Percentiles rank a stretch among this genome's conserved stretches.
These are phyloP conservation scores for Atkinsonella texensis DNA, from an alignment of 2,329 filamentous ascomycete genomes.

Conservation along the genomic window DNA sequence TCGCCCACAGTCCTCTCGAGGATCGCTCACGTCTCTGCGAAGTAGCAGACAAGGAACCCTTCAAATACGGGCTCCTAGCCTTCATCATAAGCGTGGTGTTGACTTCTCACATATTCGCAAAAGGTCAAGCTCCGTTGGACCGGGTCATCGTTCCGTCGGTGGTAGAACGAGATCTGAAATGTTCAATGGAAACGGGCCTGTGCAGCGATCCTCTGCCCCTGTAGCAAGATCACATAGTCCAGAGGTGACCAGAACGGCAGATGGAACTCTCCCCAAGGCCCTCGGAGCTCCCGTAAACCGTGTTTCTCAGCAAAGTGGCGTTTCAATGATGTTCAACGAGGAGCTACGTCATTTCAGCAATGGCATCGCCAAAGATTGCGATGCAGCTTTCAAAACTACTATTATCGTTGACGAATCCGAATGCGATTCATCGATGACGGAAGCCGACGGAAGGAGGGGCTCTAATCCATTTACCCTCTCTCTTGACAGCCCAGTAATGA, in stretches of 20 bases:
- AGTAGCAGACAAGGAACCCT: slow-evolving; percentile 32
- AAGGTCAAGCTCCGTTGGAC: slow-evolving; percentile 20
- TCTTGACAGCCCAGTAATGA: slow-evolving; percentile 20
- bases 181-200: slow-evolving; percentile 10
- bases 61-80: slow-evolving; percentile 27
- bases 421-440: slow-evolving; percentile 19
- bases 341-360: slow-evolving; percentile 75
- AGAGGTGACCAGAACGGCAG: slow-evolving; percentile 14
- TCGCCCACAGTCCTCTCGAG: slow-evolving; percentile 22
- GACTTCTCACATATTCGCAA: slow-evolving; percentile 41
- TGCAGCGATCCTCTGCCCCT: slow-evolving; percentile 11
- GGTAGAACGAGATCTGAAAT: slow-evolving; percentile 9
- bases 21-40: slow-evolving; percentile 38
- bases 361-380: slow-evolving; percentile 79
- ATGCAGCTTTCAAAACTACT: slow-evolving; percentile 76
- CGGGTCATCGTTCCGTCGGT: slow-evolving; percentile 5
- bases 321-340: slow-evolving; percentile 42
- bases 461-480: slow-evolving; percentile 32
- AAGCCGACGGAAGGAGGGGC: slow-evolving; percentile 20
- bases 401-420: slow-evolving; percentile 29
- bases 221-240: slow-evolving; percentile 16
- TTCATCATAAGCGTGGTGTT: slow-evolving; percentile 39
- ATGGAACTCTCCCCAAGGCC: slow-evolving; percentile 16
- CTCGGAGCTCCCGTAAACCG: slow-evolving; percentile 10
- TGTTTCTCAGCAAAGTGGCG: slow-evolving; percentile 11